phyloP scores from a whole-genome alignment of 257 asterid species.

The Agastache rugosa region DNA sequence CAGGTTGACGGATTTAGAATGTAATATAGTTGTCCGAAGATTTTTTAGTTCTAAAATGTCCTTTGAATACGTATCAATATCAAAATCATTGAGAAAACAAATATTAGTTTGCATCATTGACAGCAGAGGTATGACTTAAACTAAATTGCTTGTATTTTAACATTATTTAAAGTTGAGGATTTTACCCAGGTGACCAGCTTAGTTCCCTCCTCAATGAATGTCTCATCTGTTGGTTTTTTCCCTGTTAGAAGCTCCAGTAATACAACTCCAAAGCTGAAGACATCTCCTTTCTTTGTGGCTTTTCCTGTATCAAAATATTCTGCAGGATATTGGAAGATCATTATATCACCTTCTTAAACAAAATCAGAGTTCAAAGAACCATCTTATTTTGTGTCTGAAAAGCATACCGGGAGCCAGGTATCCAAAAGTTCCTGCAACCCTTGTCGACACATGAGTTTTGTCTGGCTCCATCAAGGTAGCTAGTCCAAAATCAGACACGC shows the following conservation, averaged over 20 bases:
- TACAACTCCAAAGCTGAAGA: slow-evolving; percentile 91
- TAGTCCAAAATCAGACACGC: slow-evolving; percentile 83
- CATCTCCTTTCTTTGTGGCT: slow-evolving; percentile 92
- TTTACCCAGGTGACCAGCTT: slow-evolving; percentile 93
- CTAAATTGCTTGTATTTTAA: not conserved
- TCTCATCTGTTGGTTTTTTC: slow-evolving; percentile 75
- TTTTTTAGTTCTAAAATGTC: not conserved
- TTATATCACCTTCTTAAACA: slow-evolving; percentile 10
- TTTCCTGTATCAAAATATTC: slow-evolving; percentile 90
- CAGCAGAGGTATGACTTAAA: not conserved
- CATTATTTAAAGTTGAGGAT: not conserved
- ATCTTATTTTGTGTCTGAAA: not conserved
- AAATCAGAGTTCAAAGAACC: not conserved
- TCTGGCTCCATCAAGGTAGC: slow-evolving; percentile 88
- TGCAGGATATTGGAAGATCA: slow-evolving; percentile 44
- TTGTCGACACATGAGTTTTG: slow-evolving; percentile 85
- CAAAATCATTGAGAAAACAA: not conserved
- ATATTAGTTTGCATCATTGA: not conserved
- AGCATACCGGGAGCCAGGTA: slow-evolving; percentile 86
- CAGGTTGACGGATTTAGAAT: slow-evolving; percentile 2
- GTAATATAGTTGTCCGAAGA: not conserved
- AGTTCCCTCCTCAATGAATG: slow-evolving; percentile 89
- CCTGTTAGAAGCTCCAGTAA: slow-evolving; percentile 90
- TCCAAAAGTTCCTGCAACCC: slow-evolving; percentile 93
- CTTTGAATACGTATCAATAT: not conserved